Evolutionary conservation across 1,284 basidiomycete species (phyloP).

Genomic region (Puccinia novopanici): DNA sequence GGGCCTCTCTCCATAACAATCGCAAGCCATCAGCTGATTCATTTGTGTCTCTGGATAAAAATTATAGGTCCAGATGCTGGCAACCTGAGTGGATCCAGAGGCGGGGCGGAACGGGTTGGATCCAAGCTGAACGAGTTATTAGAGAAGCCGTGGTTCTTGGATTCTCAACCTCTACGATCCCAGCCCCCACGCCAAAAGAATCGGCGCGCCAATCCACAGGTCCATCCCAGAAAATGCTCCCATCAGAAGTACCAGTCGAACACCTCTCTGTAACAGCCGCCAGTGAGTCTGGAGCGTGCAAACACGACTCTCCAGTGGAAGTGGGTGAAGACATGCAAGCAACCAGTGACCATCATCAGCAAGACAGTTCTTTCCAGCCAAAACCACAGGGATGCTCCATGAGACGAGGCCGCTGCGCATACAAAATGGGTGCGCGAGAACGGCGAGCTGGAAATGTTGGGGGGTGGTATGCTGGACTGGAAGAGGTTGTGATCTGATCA

Average conservation of each 20-base stretch:
- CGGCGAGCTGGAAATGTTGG: constrained; percentile 47
- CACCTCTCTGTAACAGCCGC: too few species aligned
- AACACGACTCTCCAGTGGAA: background rate
- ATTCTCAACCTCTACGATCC: background rate
- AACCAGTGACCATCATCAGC: background rate
- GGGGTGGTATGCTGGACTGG: constrained; percentile 47
- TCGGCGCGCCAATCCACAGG: background rate
- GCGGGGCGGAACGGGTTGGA: constrained; percentile 37
- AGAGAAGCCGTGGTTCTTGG: constrained; percentile 35
- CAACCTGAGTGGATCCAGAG: constrained; percentile 40
- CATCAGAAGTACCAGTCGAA: background rate
- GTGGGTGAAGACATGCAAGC: background rate
- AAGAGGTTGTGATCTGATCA: constrained; percentile 34
- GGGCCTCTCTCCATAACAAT: background rate
- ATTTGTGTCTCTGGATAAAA: background rate
- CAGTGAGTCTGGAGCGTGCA: background rate
- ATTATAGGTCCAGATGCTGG: constrained; percentile 46
- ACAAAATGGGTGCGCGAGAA: constrained; percentile 46
- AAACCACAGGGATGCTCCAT: background rate
- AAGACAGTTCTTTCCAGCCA: background rate
- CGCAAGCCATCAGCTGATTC: background rate
- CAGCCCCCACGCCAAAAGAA: background rate
- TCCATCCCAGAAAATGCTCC: background rate
- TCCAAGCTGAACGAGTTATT: constrained; percentile 49
- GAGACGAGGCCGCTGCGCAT: background rate